Evolutionary conservation across 352 stramenopile genomes (phyloP).

Genomic region (Pythium phragmitis): DNA sequence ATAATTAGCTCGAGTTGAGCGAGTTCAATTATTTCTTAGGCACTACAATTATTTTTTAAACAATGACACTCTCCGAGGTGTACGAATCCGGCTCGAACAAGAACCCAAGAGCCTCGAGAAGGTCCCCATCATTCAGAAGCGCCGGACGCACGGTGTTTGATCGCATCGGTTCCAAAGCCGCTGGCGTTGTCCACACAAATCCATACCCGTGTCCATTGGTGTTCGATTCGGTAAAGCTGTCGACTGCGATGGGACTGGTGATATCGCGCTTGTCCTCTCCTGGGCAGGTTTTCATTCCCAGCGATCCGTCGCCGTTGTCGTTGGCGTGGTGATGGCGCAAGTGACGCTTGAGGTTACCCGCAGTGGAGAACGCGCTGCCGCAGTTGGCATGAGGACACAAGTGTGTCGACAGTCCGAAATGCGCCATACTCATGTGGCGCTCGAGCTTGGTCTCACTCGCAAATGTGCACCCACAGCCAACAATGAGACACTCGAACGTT

Average conservation of each 20-base stretch:
- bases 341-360: constrained; percentile 34
- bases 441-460: constrained; percentile 22
- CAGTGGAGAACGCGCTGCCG: constrained; percentile 58
- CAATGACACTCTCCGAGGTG: neutral
- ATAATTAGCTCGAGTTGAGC: no score
- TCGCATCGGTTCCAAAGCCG: neutral
- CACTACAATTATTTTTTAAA: neutral
- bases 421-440: constrained; percentile 9
- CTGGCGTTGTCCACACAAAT: neutral
- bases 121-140: neutral
- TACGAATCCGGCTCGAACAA: neutral
- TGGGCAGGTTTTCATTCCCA: neutral
- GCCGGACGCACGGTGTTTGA: no score
- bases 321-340: neutral
- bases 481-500: constrained; percentile 12
- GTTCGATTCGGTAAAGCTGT: neutral
- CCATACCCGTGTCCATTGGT: neutral
- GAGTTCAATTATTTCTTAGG: no score
- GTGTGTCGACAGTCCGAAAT: constrained; percentile 6
- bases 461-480: constrained; percentile 16
- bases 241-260: neutral
- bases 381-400: constrained; percentile 36
- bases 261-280: neutral
- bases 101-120: neutral
- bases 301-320: neutral